These are phyloP conservation scores for Cladosporium sp. DNA, from an alignment of 2,329 filamentous ascomycete genomes.

Conservation along the genomic window DNA sequence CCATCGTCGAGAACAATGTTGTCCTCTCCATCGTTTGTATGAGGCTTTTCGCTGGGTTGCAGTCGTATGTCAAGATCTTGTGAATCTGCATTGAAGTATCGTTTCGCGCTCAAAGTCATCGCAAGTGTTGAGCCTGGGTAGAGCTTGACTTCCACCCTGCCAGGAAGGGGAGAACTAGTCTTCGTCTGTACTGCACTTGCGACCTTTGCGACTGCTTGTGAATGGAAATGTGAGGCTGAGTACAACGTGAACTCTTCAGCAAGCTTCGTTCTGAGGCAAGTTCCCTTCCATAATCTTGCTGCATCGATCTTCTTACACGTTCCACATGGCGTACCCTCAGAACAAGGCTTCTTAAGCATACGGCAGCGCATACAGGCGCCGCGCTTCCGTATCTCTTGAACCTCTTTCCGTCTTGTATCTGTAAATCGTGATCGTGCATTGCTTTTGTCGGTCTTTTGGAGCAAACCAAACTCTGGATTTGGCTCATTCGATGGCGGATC, in stretches of 20 bases:
- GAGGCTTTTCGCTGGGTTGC: not conserved
- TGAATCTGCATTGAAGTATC: not conserved
- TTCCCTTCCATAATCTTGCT: slow-evolving; percentile 58
- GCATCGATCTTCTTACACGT: slow-evolving; percentile 58
- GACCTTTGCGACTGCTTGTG: not conserved
- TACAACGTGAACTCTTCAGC: slow-evolving; percentile 57
- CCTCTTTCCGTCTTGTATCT: slow-evolving; percentile 54
- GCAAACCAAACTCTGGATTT: slow-evolving; percentile 16
- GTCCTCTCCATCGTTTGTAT: slow-evolving; percentile 21
- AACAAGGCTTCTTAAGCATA: slow-evolving; percentile 63
- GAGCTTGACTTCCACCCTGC: slow-evolving; percentile 1
- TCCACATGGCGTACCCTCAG: slow-evolving; percentile 55
- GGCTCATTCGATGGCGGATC: slow-evolving; percentile 13
- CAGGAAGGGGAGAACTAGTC: not conserved
- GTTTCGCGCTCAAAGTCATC: not conserved
- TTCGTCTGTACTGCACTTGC: not conserved
- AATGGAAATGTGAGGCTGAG: slow-evolving; percentile 45
- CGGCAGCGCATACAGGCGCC: slow-evolving; percentile 60
- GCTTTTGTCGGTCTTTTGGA: slow-evolving; percentile 13
- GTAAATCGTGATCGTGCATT: slow-evolving; percentile 49
- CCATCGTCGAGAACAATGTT: slow-evolving; percentile 19
- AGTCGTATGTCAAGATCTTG: not conserved
- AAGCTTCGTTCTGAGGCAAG: slow-evolving; percentile 55
- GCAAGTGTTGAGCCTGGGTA: not conserved
- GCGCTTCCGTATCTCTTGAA: slow-evolving; percentile 56